Percentiles rank a stretch among this genome's conserved stretches.
Evolutionary conservation across 2,329 filamentous ascomycete species (phyloP).

Genomic region (Lojkania enalia): DNA sequence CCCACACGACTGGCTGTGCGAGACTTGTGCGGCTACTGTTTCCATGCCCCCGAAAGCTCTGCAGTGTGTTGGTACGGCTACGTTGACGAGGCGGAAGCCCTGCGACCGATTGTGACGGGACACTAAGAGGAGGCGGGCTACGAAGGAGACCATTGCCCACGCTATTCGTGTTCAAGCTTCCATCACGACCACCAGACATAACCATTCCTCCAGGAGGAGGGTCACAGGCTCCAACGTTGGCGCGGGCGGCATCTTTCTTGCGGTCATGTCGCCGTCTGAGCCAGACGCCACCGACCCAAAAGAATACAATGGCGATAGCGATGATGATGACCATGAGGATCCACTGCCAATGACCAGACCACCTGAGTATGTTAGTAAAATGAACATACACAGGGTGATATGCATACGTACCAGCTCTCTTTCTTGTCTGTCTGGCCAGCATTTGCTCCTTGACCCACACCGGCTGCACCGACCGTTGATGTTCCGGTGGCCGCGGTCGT

Average conservation of each 20-base stretch:
- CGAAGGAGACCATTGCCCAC: slow-evolving; percentile 13
- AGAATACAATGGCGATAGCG: slow-evolving; percentile 65
- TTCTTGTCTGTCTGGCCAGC: slow-evolving; percentile 15
- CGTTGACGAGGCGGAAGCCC: too few species aligned
- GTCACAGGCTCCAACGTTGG: slow-evolving; percentile 14
- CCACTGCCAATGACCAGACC: slow-evolving; percentile 75
- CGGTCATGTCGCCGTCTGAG: slow-evolving; percentile 5
- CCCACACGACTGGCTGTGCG: slow-evolving; percentile 17
- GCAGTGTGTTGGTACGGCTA: slow-evolving; percentile 14
- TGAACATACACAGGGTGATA: background rate
- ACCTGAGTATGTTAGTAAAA: slow-evolving; percentile 53
- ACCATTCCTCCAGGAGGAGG: slow-evolving; percentile 7
- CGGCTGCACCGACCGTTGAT: slow-evolving; percentile 18
- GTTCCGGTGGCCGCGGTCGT: slow-evolving; percentile 15
- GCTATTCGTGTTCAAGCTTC: slow-evolving; percentile 9
- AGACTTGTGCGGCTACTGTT: slow-evolving; percentile 12
- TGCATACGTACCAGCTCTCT: slow-evolving; percentile 20
- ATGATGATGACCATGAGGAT: slow-evolving; percentile 79
- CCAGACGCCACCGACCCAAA: slow-evolving; percentile 14
- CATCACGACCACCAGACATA: slow-evolving; percentile 4
- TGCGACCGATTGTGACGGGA: too few species aligned
- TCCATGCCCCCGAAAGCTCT: slow-evolving; percentile 6
- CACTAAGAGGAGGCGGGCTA: slow-evolving; percentile 9
- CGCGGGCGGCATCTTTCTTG: slow-evolving; percentile 14
- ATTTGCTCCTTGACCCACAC: slow-evolving; percentile 13